phyloP scores from a whole-genome alignment of 2,329 filamentous ascomycete species.

The Talaromyces islandicus region DNA sequence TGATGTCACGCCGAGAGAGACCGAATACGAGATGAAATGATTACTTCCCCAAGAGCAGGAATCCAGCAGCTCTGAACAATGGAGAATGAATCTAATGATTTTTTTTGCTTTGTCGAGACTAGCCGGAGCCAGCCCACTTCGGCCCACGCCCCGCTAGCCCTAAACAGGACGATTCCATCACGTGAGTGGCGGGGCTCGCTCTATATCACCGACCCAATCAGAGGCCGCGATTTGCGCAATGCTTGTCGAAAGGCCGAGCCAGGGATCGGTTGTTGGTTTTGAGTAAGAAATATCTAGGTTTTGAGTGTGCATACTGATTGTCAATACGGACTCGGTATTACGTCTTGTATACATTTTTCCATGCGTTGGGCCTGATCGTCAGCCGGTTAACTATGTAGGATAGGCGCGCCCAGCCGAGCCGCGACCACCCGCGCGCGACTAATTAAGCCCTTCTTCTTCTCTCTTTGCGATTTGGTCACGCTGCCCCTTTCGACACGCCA shows the following conservation, averaged over 20 bases:
- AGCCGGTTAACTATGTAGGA: background rate
- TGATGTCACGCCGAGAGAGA: background rate
- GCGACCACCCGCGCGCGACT: background rate
- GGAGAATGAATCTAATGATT: conserved; percentile 12
- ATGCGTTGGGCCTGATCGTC: background rate
- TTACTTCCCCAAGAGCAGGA: conserved; percentile 9
- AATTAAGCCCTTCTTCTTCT: background rate
- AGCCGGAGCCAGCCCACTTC: conserved; percentile 7
- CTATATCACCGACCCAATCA: background rate
- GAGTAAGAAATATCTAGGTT: background rate
- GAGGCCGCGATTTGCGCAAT: background rate
- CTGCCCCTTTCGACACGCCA: background rate
- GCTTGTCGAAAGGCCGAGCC: background rate
- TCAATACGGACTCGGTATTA: background rate
- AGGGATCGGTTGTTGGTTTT: background rate
- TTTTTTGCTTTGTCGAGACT: conserved; percentile 2
- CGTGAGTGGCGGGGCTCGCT: conserved; percentile 14
- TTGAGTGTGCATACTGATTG: background rate
- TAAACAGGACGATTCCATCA: conserved; percentile 12
- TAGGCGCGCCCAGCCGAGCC: background rate
- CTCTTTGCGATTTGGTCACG: background rate
- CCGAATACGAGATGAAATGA: background rate
- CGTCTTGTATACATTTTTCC: no score
- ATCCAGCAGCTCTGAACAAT: conserved; percentile 7
- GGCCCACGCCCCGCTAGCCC: conserved; percentile 6